Evolutionary conservation across 2,329 filamentous ascomycete species (phyloP).

Genomic region (Xylaria hypoxylon): DNA sequence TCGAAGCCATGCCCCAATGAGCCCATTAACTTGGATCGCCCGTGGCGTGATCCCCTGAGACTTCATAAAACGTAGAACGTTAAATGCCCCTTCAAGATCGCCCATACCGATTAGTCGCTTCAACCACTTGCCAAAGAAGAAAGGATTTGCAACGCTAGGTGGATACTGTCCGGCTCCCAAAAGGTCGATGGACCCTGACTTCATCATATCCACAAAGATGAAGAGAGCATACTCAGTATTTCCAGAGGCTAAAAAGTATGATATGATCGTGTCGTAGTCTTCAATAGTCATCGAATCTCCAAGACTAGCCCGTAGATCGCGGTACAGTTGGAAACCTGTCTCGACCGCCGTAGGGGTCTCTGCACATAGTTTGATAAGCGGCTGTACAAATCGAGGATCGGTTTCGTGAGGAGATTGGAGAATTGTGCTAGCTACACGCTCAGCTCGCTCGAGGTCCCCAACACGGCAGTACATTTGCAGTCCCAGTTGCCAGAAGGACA

Average conservation of each 20-base stretch:
- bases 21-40: conserved; percentile 81
- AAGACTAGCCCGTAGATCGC: conserved; percentile 70
- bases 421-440: conserved; percentile 66
- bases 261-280: conserved; percentile 81
- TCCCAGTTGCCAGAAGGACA: conserved; percentile 73
- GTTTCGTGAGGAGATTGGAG: conserved; percentile 58
- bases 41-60: conserved; percentile 74
- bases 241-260: conserved; percentile 75
- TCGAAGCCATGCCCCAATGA: conserved; percentile 83
- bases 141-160: conserved; percentile 72
- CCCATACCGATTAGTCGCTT: conserved; percentile 82
- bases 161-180: conserved; percentile 59
- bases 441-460: conserved; percentile 70
- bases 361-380: conserved; percentile 76
- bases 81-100: conserved; percentile 75
- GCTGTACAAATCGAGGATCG: conserved; percentile 70
- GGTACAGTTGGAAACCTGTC: conserved; percentile 75
- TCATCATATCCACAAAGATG: conserved; percentile 92
- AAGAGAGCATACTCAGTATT: conserved; percentile 75
- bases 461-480: conserved; percentile 71
- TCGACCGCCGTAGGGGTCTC: conserved; percentile 61
- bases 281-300: conserved; percentile 72
- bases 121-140: conserved; percentile 90
- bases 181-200: conserved; percentile 65
- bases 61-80: conserved; percentile 81